Conservation (phyloP, 2,329 filamentous ascomycete species). For the Cytospora leucostoma region DNA sequence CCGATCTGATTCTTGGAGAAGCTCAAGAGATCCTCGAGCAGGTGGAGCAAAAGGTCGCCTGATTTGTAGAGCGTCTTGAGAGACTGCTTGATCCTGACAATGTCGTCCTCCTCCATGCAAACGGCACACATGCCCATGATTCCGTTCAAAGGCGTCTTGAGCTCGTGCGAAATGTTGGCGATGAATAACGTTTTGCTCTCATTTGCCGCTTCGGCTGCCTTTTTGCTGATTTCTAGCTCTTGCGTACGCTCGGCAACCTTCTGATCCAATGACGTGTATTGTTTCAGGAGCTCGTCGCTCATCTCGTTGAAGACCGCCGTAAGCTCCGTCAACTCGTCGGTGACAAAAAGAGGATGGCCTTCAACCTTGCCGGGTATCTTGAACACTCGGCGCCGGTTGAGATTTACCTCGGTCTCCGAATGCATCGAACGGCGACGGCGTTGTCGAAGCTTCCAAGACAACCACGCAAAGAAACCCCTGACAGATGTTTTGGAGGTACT, state of each 20-base stretch:
- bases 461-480: constrained; percentile 43
- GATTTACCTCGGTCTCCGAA: constrained; percentile 42
- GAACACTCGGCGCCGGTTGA: constrained; percentile 58
- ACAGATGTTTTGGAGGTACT: constrained; percentile 47
- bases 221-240: constrained; percentile 86
- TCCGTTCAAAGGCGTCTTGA: constrained; percentile 93
- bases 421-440: constrained; percentile 32
- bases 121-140: constrained; percentile 93
- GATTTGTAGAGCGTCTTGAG: constrained; percentile 89
- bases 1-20: constrained; percentile 96
- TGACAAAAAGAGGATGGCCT: constrained; percentile 72
- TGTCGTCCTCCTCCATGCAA: constrained; percentile 87
- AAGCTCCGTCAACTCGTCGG: constrained; percentile 83
- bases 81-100: constrained; percentile 75
- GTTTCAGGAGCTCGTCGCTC: constrained; percentile 85
- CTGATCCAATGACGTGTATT: constrained; percentile 82
- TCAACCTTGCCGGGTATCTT: constrained; percentile 84
- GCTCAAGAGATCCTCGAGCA: constrained; percentile 85
- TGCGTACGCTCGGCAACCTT: constrained; percentile 80
- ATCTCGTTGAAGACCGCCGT: constrained; percentile 89
- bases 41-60: constrained; percentile 75
- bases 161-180: constrained; percentile 84
- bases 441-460: constrained; percentile 42
- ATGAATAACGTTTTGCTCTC: constrained; percentile 98
- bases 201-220: constrained; percentile 90